Percentiles rank a stretch among this genome's conserved stretches.
These are phyloP conservation scores for Aspergillus arachidicola DNA, from an alignment of 2,329 filamentous ascomycete species.

Conservation along the genomic window DNA sequence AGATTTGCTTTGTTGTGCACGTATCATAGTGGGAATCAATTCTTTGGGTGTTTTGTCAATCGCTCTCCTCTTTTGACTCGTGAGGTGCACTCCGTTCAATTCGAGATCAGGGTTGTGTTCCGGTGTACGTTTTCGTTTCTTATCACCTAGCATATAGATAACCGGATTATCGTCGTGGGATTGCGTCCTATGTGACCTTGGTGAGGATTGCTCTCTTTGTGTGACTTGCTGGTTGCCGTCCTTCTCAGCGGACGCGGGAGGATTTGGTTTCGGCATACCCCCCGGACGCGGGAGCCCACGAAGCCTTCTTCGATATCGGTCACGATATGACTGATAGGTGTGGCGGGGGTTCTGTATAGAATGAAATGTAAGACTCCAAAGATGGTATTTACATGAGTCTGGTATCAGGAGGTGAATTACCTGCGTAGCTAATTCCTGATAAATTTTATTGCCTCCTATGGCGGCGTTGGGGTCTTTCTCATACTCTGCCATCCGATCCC, in stretches of 20 bases:
- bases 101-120: neutral
- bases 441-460: slow-evolving; percentile 47
- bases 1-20: neutral
- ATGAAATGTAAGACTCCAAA: slow-evolving; percentile 10
- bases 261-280: slow-evolving; percentile 17
- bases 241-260: neutral
- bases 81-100: neutral
- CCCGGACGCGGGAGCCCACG: slow-evolving; percentile 40
- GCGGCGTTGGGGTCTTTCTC: slow-evolving; percentile 34
- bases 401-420: slow-evolving; percentile 29
- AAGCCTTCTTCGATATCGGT: slow-evolving; percentile 49
- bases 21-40: neutral
- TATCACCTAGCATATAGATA: slow-evolving; percentile 6
- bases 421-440: slow-evolving; percentile 45
- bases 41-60: neutral
- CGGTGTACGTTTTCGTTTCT: slow-evolving; percentile 28
- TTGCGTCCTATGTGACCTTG: slow-evolving; percentile 5
- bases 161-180: neutral
- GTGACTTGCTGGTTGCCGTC: slow-evolving; percentile 8
- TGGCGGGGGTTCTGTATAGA: slow-evolving; percentile 44
- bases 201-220: slow-evolving; percentile 9
- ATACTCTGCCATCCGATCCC: slow-evolving; percentile 46
- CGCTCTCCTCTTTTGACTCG: slow-evolving; percentile 14
- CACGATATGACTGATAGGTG: slow-evolving; percentile 53
- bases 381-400: neutral